A percentile compares a stretch with the other conserved stretches of the same genome.
Evolutionary conservation across 2,329 filamentous ascomycete species (phyloP).

Genomic region (Lecanosticta acicola): DNA sequence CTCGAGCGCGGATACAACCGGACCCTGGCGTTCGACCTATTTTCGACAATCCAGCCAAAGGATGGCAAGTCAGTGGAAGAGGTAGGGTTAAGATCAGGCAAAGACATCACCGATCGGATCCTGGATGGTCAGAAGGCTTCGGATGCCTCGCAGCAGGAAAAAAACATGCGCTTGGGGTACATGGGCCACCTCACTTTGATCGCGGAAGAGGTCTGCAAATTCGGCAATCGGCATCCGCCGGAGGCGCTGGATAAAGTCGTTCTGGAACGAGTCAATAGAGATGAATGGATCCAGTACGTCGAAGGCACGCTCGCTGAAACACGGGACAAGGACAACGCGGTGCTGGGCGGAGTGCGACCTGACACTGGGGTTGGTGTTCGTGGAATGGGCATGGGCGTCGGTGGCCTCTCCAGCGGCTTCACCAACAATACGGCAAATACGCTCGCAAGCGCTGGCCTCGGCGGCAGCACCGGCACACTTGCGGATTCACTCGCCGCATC

Average conservation of each 20-base stretch:
- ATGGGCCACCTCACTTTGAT: conserved; percentile 98
- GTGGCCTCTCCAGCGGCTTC: conserved; percentile 48
- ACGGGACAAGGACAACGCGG: conserved; percentile 93
- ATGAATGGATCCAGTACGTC: conserved; percentile 90
- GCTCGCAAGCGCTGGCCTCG: conserved; percentile 74
- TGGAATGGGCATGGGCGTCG: conserved; percentile 23
- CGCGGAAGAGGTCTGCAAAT: conserved; percentile 97
- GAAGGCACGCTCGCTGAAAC: conserved; percentile 91
- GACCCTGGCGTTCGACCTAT: conserved; percentile 82
- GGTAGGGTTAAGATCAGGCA: conserved; percentile 53
- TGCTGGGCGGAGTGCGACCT: conserved; percentile 87
- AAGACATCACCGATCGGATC: conserved; percentile 83
- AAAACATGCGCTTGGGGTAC: conserved; percentile 88
- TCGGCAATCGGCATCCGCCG: conserved; percentile 86
- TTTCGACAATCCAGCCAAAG: conserved; percentile 38
- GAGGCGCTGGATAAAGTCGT: conserved; percentile 80
- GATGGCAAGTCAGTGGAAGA: conserved; percentile 19
- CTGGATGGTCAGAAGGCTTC: conserved; percentile 83
- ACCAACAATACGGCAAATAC: conserved; percentile 45
- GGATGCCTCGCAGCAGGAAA: conserved; percentile 76
- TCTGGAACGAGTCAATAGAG: conserved; percentile 80
- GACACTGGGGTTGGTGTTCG: conserved; percentile 81
- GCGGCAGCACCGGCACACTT: conserved; percentile 43
- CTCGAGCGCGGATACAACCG: conserved; percentile 96
- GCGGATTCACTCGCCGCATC: conserved; percentile 31